Base-by-base conservation (phyloP, 1,284 basidiomycete species). In the Mycena citricolor region DNA sequence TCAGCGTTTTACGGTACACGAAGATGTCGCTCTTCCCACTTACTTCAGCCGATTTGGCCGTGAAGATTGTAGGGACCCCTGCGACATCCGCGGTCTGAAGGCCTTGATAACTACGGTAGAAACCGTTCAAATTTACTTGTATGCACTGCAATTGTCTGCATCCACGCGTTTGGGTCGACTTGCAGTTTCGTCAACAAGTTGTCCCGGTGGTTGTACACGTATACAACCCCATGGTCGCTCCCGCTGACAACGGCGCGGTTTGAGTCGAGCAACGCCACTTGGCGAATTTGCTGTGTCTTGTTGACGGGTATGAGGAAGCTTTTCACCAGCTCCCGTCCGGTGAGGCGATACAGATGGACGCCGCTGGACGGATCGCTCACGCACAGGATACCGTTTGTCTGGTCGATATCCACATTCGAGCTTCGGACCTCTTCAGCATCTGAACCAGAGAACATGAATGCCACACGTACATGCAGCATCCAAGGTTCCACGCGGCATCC, bases 161-260 rank as follows among this genome's bases (percentile, higher is more conserved):
- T 44, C 52, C 54, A 57, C 20, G 44, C 48, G 24, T 42, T 23
- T 19, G 39, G 12, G 23, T 54, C 36, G 11, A 52, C 42, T 16
- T 23, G 38, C 41, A 61, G 44, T 23, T 41, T 47, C 30, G 23
- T 58, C 48, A 5, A 48, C 12, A 10, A 52, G 23, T 2, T 47
- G 33, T 14, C 57, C 54, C 52, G 43, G 21, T 52, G 30, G 32
- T 60, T 52, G 30, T 55, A 60, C 3, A 57, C 36, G 24, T 60
- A 58, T 8, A 61, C 52, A 4, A 52, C 23, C 8, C 59, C 59
- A 39, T 61, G 57, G 42, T 61, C 57, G 35, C 59, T 61, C 3
- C 57, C 52, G 39, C 50, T 54, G 26, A 58, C 41, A 12, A 61
- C 51, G 13, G 34, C 28, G 30, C 32, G 49, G 34, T 44, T 52